These are phyloP conservation scores for Arabis alpina DNA, from an alignment of 345 rosid species.

Conservation along the genomic window DNA sequence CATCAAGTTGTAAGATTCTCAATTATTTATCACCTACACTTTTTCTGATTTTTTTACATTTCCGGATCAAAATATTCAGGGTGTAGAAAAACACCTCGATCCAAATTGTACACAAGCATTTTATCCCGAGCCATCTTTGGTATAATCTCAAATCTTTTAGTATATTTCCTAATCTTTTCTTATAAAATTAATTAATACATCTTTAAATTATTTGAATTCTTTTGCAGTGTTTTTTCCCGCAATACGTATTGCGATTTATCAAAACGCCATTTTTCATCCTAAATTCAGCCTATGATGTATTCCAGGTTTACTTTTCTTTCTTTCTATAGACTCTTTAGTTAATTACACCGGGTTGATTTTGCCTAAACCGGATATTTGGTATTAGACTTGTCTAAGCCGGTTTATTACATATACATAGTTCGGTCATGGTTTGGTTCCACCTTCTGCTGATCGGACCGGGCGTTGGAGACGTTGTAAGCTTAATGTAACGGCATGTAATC, in stretches of 20 bases:
- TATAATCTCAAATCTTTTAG: conserved; percentile 44
- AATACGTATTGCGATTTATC: conserved; percentile 66
- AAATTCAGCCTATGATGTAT: conserved; percentile 93
- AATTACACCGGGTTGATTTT: not conserved
- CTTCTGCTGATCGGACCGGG: conserved; percentile 69
- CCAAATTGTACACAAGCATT: conserved; percentile 57
- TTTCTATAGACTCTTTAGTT: not conserved
- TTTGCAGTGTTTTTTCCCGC: conserved; percentile 92
- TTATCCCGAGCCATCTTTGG: conserved; percentile 58
- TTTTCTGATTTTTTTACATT: not conserved
- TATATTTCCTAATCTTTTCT: too few relatives aligned
- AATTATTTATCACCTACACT: not conserved
- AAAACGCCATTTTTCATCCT: conserved; percentile 75
- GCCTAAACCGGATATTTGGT: not conserved
- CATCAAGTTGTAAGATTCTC: not conserved
- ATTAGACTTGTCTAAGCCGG: conserved; percentile 11
- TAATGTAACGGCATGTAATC: conserved; percentile 58
- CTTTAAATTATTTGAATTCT: too few relatives aligned
- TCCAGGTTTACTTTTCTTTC: conserved; percentile 53
- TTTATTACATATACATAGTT: conserved; percentile 50
- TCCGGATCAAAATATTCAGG: conserved; percentile 49
- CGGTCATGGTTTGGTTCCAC: conserved; percentile 80
- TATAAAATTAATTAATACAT: too few relatives aligned
- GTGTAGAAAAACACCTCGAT: conserved; percentile 62
- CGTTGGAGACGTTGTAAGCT: conserved; percentile 80